These are phyloP conservation scores for Tephrocybe sp. DNA, from an alignment of 768 basidiomycete species.

Conservation along the genomic window DNA sequence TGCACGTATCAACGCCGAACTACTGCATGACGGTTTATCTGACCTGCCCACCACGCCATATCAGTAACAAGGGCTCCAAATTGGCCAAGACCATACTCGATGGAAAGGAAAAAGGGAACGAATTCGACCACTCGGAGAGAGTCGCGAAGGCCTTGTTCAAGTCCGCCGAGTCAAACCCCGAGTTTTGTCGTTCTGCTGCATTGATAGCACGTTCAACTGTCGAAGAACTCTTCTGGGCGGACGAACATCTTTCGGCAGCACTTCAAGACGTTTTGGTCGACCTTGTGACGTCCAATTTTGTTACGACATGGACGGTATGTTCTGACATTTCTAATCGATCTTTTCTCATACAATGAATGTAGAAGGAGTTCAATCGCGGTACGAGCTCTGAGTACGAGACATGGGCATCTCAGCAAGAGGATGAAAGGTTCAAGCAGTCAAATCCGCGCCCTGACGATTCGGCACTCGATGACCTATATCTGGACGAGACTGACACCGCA, in stretches of 20 bases:
- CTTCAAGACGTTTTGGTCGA: constrained; percentile 8
- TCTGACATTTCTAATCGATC: neutral
- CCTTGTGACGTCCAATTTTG: constrained; percentile 5
- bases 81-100: neutral
- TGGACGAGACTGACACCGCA: neutral
- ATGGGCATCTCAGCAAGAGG: neutral
- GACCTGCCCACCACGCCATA: constrained; percentile 4
- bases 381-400: neutral
- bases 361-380: constrained; percentile 8
- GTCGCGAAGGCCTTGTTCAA: constrained; percentile 2
- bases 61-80: neutral
- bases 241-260: neutral
- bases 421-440: constrained; percentile 2
- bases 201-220: constrained; percentile 5
- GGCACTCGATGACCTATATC: neutral
- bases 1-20: no score
- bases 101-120: neutral
- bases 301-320: constrained; percentile 6
- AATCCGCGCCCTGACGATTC: constrained; percentile 9
- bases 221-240: constrained; percentile 6
- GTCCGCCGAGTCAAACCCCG: neutral
- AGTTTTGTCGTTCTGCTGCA: constrained; percentile 1
- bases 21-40: neutral
- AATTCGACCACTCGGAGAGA: neutral
- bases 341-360: neutral